phyloP scores from a whole-genome alignment of 1,284 basidiomycete species.

The Pyrrhoderma lamaoense region DNA sequence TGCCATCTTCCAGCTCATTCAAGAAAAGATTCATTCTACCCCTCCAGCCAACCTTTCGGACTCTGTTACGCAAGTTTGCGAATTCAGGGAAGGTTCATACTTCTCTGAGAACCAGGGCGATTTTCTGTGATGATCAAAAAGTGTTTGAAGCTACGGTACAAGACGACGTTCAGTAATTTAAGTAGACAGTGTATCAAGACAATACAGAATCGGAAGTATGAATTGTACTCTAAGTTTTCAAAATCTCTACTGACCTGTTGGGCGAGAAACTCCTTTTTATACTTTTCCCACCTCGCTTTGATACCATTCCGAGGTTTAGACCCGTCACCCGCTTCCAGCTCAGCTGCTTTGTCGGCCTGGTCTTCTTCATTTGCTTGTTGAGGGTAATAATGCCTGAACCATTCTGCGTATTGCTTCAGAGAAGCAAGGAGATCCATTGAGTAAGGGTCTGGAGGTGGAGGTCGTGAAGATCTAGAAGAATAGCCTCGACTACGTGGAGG shows the following conservation, averaged over 20 bases:
- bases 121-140: slow-evolving; percentile 87
- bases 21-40: slow-evolving; percentile 67
- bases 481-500: slow-evolving; percentile 49
- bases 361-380: slow-evolving; percentile 74
- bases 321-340: slow-evolving; percentile 72
- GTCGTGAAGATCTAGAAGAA: slow-evolving; percentile 38
- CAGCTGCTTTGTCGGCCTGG: slow-evolving; percentile 69
- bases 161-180: slow-evolving; percentile 28
- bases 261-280: slow-evolving; percentile 81
- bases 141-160: slow-evolving; percentile 78
- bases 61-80: slow-evolving; percentile 60
- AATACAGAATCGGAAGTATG: slow-evolving; percentile 14
- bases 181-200: slow-evolving; percentile 17
- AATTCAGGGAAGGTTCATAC: slow-evolving; percentile 74
- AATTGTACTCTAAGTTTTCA: slow-evolving; percentile 11
- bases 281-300: slow-evolving; percentile 79
- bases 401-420: slow-evolving; percentile 83
- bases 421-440: slow-evolving; percentile 75
- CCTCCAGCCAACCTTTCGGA: slow-evolving; percentile 77
- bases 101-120: slow-evolving; percentile 94
- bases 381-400: slow-evolving; percentile 79
- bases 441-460: slow-evolving; percentile 68
- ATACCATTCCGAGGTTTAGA: slow-evolving; percentile 75
- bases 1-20: slow-evolving; percentile 72
- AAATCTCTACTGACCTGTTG: slow-evolving; percentile 59